phyloP scores from a whole-genome alignment of 139 green algal genomes.

The Chlorella sp. region DNA sequence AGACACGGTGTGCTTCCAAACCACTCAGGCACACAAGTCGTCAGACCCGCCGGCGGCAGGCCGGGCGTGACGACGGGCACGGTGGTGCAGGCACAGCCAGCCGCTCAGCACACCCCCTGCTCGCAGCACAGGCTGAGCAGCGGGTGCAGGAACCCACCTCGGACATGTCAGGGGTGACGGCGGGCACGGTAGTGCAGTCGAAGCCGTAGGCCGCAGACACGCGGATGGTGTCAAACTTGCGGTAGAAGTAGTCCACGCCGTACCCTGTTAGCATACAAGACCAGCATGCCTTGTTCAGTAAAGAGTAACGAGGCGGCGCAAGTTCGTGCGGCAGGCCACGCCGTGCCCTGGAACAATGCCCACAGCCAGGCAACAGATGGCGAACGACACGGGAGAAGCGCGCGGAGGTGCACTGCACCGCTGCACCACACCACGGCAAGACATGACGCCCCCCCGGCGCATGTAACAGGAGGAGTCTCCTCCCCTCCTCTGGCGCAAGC shows the following conservation, averaged over 20 bases:
- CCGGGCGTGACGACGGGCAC: too few species aligned
- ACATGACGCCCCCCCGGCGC: not conserved
- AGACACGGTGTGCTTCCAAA: too few species aligned
- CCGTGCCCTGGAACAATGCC: too few species aligned
- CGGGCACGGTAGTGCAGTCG: conserved; percentile 6
- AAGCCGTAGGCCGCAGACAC: not conserved
- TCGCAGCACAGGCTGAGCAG: too few species aligned
- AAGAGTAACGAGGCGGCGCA: too few species aligned
- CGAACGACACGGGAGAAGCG: not conserved
- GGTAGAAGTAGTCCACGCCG: conserved; percentile 42
- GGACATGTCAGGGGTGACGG: not conserved
- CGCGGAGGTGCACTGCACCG: not conserved
- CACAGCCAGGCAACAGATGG: too few species aligned
- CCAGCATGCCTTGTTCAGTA: too few species aligned
- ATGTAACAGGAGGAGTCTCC: not conserved
- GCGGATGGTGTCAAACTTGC: conserved; percentile 7
- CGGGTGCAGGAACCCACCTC: not conserved
- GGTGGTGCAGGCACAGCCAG: too few species aligned
- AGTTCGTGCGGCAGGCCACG: too few species aligned
- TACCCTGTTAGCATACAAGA: conserved; percentile 2
- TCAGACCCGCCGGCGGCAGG: too few species aligned
- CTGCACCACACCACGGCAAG: not conserved
- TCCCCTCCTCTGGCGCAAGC: not conserved
- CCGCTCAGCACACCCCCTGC: too few species aligned
- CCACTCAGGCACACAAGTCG: too few species aligned